Conservation (phyloP, 2,329 filamentous ascomycete genomes). For the Pseudogymnoascus sp. region DNA sequence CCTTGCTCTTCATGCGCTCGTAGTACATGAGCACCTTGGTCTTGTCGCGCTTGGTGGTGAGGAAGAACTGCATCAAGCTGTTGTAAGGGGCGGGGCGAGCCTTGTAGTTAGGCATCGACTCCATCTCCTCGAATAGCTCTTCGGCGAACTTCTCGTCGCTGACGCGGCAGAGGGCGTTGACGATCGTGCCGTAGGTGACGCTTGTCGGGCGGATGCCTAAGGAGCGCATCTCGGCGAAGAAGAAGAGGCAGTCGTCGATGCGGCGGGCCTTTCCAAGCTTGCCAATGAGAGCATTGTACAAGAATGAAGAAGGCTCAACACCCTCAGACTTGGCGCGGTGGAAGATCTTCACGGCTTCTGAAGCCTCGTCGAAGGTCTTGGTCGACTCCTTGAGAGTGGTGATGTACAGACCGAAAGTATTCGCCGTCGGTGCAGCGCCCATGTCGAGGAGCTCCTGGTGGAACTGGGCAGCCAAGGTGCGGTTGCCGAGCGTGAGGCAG, state of each 20-base stretch:
- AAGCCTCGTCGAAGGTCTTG: conserved; percentile 95
- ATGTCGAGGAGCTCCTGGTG: conserved; percentile 88
- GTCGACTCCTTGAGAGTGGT: conserved; percentile 97
- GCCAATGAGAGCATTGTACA: conserved; percentile 96
- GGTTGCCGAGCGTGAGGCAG: conserved; percentile 74
- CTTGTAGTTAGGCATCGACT: conserved; percentile 98
- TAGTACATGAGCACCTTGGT: conserved; percentile 90
- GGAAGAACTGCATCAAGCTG: conserved; percentile 98
- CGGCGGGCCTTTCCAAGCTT: conserved; percentile 96
- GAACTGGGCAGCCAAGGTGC: conserved; percentile 71
- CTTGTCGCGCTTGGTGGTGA: conserved; percentile 94
- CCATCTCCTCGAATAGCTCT: conserved; percentile 98
- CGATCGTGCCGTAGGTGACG: conserved; percentile 95
- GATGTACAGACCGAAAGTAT: conserved; percentile 97
- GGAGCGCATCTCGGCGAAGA: conserved; percentile 94
- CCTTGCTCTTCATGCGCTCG: conserved; percentile 80
- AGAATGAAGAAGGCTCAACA: conserved; percentile 89
- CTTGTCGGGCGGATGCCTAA: conserved; percentile 91
- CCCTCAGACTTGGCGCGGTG: conserved; percentile 86
- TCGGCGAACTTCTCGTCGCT: conserved; percentile 97
- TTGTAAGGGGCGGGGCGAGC: conserved; percentile 95
- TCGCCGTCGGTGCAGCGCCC: conserved; percentile 84
- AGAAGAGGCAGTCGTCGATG: conserved; percentile 95
- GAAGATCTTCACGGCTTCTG: conserved; percentile 96
- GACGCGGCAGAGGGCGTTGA: conserved; percentile 93